A percentile compares a stretch with the other conserved stretches of the same genome.
Evolutionary conservation across 2,329 filamentous ascomycete species (phyloP).

Genomic region (Neonectria ditissima): DNA sequence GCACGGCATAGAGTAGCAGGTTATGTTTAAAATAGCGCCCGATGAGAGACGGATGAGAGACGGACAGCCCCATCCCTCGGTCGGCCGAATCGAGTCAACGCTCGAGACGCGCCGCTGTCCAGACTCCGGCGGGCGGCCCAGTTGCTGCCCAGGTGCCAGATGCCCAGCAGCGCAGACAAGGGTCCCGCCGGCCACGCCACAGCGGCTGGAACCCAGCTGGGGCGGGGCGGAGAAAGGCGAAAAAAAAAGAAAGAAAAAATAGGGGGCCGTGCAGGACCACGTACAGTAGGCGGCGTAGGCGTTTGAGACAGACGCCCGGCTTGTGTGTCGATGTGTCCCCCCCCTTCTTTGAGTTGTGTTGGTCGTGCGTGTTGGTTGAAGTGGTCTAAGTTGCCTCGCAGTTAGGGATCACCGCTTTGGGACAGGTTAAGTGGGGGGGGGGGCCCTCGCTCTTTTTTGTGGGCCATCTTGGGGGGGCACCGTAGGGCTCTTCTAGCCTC

Average conservation of each 20-base stretch:
- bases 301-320: neutral
- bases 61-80: neutral
- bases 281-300: no score
- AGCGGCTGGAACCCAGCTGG: neutral
- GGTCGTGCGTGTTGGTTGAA: conserved; percentile 1
- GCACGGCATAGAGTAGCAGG: neutral
- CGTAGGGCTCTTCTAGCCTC: neutral
- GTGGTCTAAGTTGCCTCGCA: neutral
- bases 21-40: neutral
- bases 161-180: neutral
- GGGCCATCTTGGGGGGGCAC: no score
- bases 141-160: neutral
- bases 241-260: neutral
- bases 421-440: neutral
- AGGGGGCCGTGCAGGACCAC: neutral
- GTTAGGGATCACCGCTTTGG: neutral
- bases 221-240: neutral
- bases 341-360: neutral
- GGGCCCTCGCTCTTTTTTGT: neutral
- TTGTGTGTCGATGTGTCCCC: neutral
- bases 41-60: no score
- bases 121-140: neutral
- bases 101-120: neutral
- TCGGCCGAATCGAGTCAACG: neutral
- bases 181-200: neutral